These are phyloP conservation scores for Talaromyces sp. DNA, from an alignment of 2,329 filamentous ascomycete genomes.

Conservation along the genomic window DNA sequence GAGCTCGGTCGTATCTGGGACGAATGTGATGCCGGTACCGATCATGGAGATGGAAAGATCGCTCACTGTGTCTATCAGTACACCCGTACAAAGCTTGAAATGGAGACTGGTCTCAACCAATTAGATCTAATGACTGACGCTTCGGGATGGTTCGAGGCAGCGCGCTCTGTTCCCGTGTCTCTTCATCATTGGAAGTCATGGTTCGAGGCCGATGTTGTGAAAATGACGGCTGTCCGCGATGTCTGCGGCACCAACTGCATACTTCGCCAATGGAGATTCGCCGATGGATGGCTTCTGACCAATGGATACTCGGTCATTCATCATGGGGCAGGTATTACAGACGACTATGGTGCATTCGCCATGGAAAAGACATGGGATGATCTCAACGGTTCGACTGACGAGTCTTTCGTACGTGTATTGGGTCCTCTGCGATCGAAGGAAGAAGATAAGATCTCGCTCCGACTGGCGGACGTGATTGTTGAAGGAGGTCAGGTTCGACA, in stretches of 20 bases:
- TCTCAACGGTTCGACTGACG: constrained; percentile 39
- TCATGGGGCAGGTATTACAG: constrained; percentile 45
- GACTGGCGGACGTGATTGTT: constrained; percentile 45
- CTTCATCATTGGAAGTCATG: constrained; percentile 64
- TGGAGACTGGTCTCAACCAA: constrained; percentile 56
- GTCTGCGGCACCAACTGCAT: constrained; percentile 57
- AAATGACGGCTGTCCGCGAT: constrained; percentile 48
- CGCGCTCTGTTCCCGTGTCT: constrained; percentile 49
- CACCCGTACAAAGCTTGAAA: constrained; percentile 53
- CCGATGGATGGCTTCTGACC: constrained; percentile 48
- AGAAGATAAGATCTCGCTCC: constrained; percentile 52
- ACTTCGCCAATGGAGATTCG: constrained; percentile 53
- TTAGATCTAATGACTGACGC: constrained; percentile 55
- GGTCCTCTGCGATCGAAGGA: constrained; percentile 49
- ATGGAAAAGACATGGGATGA: constrained; percentile 55
- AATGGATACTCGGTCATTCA: constrained; percentile 58
- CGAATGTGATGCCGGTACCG: constrained; percentile 47
- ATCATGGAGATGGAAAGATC: constrained; percentile 55
- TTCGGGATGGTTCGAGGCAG: constrained; percentile 59
- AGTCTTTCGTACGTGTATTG: constrained; percentile 52
- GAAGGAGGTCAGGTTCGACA: constrained; percentile 50
- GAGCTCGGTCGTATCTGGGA: constrained; percentile 49
- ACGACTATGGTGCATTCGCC: constrained; percentile 34
- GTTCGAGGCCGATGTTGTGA: constrained; percentile 50
- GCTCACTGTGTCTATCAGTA: constrained; percentile 56